Evolutionary conservation across 2,329 filamentous ascomycete species (phyloP).

Genomic region (Calonectria multiphialidica): DNA sequence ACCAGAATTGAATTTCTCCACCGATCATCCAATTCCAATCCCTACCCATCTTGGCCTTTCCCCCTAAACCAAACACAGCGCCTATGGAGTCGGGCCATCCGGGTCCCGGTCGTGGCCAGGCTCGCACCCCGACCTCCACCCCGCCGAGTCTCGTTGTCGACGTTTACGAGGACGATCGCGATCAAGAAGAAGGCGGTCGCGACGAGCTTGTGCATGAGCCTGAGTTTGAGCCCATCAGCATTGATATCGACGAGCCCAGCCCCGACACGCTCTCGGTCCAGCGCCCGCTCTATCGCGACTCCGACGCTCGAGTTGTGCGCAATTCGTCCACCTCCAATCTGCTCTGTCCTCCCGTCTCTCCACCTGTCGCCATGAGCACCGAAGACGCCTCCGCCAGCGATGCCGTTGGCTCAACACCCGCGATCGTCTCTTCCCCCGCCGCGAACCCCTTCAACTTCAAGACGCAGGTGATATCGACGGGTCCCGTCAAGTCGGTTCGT

Average conservation of each 20-base stretch:
- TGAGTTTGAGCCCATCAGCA: conserved; percentile 18
- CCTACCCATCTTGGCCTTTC: conserved; percentile 18
- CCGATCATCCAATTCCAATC: not conserved
- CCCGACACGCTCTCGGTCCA: conserved; percentile 20
- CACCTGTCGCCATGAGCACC: conserved; percentile 33
- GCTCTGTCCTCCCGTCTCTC: conserved; percentile 33
- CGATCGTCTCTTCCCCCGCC: conserved; percentile 45
- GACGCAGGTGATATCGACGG: conserved; percentile 81
- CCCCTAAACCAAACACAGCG: conserved; percentile 19
- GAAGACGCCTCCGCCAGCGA: conserved; percentile 29
- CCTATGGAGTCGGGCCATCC: conserved; percentile 30
- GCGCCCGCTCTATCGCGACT: conserved; percentile 32
- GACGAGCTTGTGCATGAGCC: conserved; percentile 2
- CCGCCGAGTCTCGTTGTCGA: conserved; percentile 42
- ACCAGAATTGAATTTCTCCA: conserved; percentile 5
- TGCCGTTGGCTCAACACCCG: not conserved
- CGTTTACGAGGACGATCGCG: conserved; percentile 33
- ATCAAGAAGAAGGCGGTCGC: conserved; percentile 27
- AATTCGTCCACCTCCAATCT: conserved; percentile 34
- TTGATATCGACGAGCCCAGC: conserved; percentile 21
- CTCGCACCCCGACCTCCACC: conserved; percentile 32
- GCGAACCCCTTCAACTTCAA: conserved; percentile 94
- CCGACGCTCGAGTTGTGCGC: conserved; percentile 21
- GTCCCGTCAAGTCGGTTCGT: conserved; percentile 81
- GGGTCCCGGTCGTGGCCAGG: conserved; percentile 36